Conservation (phyloP, 1,284 basidiomycete species). For the Coniophora puteana region DNA sequence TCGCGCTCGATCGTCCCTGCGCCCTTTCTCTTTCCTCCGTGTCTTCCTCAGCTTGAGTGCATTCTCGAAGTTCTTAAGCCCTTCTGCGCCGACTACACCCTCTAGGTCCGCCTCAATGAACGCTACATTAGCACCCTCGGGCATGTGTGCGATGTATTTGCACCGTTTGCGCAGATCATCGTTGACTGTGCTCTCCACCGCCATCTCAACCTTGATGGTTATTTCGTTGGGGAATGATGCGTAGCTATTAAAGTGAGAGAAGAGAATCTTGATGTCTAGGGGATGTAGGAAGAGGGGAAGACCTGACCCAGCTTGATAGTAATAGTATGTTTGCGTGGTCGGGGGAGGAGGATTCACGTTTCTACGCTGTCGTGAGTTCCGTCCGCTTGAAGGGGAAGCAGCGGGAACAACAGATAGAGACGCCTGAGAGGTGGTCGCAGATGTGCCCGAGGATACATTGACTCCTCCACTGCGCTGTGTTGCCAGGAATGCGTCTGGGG, state of each 20-base stretch:
- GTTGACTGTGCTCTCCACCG: conserved; percentile 77
- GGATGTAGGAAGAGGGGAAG: conserved; percentile 93
- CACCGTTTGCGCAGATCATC: conserved; percentile 92
- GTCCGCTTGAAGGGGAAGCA: conserved; percentile 23
- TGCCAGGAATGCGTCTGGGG: conserved; percentile 55
- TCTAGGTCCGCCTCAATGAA: conserved; percentile 90
- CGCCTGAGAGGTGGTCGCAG: conserved; percentile 14
- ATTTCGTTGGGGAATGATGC: conserved; percentile 83
- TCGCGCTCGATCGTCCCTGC: conserved; percentile 82
- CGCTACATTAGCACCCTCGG: conserved; percentile 89
- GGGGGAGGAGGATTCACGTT: conserved; percentile 82
- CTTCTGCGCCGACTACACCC: conserved; percentile 68
- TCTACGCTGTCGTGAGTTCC: conserved; percentile 53
- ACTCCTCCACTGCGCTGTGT: not conserved
- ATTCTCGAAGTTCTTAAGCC: conserved; percentile 76
- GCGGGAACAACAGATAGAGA: conserved; percentile 13
- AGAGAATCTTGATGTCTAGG: conserved; percentile 91
- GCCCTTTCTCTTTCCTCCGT: conserved; percentile 74
- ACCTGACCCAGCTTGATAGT: conserved; percentile 93
- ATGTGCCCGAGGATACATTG: conserved; percentile 13
- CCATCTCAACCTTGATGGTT: conserved; percentile 74
- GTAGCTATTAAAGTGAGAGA: conserved; percentile 83
- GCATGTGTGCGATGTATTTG: conserved; percentile 93
- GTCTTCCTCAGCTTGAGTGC: conserved; percentile 72
- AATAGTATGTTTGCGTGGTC: conserved; percentile 84